Evolutionary conservation across 2,329 filamentous ascomycete genomes (phyloP), one percentile per base, ranked within the genome.

Genomic region (Huntiella omanensis): DNA sequence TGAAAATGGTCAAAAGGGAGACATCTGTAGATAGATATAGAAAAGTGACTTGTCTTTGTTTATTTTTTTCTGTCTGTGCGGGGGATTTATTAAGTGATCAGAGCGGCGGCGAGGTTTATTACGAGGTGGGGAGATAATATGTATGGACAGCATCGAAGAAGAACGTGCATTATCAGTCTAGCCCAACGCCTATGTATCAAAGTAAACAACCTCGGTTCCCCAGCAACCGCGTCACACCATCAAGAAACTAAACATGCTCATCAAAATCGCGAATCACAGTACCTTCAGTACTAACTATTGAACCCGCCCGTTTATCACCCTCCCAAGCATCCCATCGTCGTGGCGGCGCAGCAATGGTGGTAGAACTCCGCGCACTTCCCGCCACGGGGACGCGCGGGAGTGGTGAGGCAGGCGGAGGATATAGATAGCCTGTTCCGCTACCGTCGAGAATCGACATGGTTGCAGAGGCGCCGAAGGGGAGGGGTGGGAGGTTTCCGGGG

Each of bases 241-340:
- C 55, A 37, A 60, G 8, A 28, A 28, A 7, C 22, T 28, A 28
- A 28, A 28, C 22, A 28, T 28, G 6, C 16, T 19, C 45, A 50
- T 63, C 61, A 57, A 63, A 63, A 50, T 63, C 60, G 46, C 56
- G 53, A 36, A 63, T 62, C 39, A 58, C 50, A 40, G 58, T 58
- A 45, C 37, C 54, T 49, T 42, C 50, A 22, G 51, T 49, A 40
- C 54, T 56, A 15, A 52, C 45, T 3, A 52, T 47, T 53, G 47
- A 53, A 56, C 49, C 53, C 53, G 41, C 50, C 46, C 47, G 44
- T 32, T 17, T 40, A 22, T 15, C 48, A 53, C 39, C 22, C 7
- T 28, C 22, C 22, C 22, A 28, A 5, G 5, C 22, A 38, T 57
- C 54, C 48, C 38, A 43, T 34, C 32, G 22, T 28, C 22, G 22